Base-by-base conservation (phyloP, 305 asterid genomes). In the Coffea humblotiana region DNA sequence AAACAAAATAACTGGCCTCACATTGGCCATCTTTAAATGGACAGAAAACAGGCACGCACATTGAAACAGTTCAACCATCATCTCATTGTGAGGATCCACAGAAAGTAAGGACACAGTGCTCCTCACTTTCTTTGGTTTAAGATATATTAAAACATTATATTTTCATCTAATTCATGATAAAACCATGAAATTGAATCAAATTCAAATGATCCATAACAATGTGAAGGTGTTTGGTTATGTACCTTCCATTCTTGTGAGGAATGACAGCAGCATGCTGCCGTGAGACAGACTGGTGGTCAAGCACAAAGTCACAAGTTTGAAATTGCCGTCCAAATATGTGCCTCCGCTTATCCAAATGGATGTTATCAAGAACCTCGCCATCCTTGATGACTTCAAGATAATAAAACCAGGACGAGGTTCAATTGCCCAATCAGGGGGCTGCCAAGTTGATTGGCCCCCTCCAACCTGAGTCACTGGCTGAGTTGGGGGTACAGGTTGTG, bases 391-490 rank as follows among this genome's bases (percentile, higher is more conserved):
- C 98, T 25, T 95, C 97, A 80, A 95, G 97, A 83, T 85, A 91
- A 81, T 85, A 92, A 78, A 96, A 29, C 97, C 98, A 1, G 94
- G 90, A 3, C 92, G 92, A 51, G 99, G 99, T 86, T 93, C 99
- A 78, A 91, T 94, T 12, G 97, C 97, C 99, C 99, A 95, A 85
- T 95, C 99, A 73, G 99, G 99, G 83, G 99, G 97, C 83, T 89
- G 92, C 99, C 98, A 95, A 64, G 88, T 88, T 15, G 99, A 95
- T 84, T 92, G 99, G 14, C 92, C 94, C 69, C 96, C 98, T 84
- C 99, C 99, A 82, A 90, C 47, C 77, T 87, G 97, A 77, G 96
- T 92, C 69, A 85, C 87, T 16, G 85, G 92, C 81, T 88, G 95
- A 84, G 94, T 64, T 80, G 85, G 85, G 60, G 54, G 88, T 2